phyloP scores from a whole-genome alignment of 495 filamentous ascomycete genomes.

The Talaromyces nanjingensis region DNA sequence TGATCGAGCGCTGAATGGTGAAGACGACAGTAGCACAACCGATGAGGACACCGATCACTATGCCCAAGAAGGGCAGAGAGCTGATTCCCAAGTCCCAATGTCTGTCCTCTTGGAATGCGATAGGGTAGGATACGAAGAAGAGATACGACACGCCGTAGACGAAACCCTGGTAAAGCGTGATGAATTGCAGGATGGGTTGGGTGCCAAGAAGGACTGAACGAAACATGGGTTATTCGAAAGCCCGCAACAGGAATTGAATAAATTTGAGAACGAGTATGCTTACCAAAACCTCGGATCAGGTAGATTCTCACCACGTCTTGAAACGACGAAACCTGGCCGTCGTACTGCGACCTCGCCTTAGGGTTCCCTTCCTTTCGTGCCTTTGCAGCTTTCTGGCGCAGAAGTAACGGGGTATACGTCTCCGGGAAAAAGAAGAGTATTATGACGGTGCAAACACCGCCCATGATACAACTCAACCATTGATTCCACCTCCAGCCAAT shows the following conservation, averaged over 20 bases:
- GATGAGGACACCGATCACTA: constrained; percentile 48
- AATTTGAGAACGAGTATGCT: constrained; percentile 24
- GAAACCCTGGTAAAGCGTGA: constrained; percentile 57
- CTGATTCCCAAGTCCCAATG: constrained; percentile 27
- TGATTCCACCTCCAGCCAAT: constrained; percentile 59
- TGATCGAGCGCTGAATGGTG: constrained; percentile 25
- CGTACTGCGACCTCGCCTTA: constrained; percentile 21
- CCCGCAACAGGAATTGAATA: constrained; percentile 5
- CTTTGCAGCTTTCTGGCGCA: constrained; percentile 55
- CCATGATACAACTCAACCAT: constrained; percentile 54
- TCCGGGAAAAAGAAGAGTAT: constrained; percentile 42
- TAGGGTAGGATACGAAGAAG: constrained; percentile 59
- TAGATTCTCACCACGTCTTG: constrained; percentile 36
- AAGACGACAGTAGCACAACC: constrained; percentile 51
- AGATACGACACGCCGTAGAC: constrained; percentile 60
- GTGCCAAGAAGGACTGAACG: neutral
- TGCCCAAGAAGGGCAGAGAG: constrained; percentile 71
- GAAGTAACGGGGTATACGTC: constrained; percentile 67
- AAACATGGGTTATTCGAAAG: neutral
- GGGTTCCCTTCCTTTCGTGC: constrained; percentile 52
- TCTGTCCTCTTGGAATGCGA: constrained; percentile 50
- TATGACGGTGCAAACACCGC: constrained; percentile 35
- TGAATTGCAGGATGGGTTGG: constrained; percentile 27
- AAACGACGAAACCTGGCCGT: constrained; percentile 5
- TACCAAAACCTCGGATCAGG: constrained; percentile 34